A percentile compares a stretch with the other conserved stretches of the same genome.
These are phyloP conservation scores for Brassica cretica DNA, from an alignment of 345 rosid genomes.

Conservation along the genomic window DNA sequence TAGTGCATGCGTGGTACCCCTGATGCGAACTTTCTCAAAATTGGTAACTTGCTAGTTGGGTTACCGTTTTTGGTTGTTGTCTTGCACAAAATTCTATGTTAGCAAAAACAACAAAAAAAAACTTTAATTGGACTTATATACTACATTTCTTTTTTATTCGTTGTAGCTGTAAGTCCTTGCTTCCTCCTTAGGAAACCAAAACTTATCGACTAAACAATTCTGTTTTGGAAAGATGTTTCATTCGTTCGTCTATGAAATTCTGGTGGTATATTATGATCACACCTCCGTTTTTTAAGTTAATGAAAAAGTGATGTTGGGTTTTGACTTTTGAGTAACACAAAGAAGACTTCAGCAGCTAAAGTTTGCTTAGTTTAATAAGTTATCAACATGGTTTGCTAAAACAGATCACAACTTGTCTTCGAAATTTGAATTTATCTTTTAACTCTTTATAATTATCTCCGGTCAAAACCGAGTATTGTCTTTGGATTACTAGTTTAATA, in stretches of 20 bases:
- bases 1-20: not conserved
- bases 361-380: not conserved
- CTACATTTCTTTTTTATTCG: not conserved
- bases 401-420: not conserved
- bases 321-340: not conserved
- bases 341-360: not conserved
- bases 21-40: not conserved
- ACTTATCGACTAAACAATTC: not conserved
- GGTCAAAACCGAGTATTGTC: not conserved
- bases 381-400: too few species aligned
- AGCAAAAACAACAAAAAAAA: not conserved
- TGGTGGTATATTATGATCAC: not conserved
- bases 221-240: not conserved
- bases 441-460: not conserved
- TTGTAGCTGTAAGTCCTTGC: not conserved
- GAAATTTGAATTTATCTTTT: not conserved
- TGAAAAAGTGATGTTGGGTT: not conserved
- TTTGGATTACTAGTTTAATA: not conserved
- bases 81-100: not conserved
- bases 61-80: not conserved
- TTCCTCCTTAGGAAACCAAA: not conserved
- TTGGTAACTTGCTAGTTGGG: not conserved
- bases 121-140: not conserved
- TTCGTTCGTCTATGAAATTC: not conserved
- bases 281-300: not conserved